phyloP scores from a whole-genome alignment of 2,329 filamentous ascomycete genomes.

The Nothomitra cinnamomea region DNA sequence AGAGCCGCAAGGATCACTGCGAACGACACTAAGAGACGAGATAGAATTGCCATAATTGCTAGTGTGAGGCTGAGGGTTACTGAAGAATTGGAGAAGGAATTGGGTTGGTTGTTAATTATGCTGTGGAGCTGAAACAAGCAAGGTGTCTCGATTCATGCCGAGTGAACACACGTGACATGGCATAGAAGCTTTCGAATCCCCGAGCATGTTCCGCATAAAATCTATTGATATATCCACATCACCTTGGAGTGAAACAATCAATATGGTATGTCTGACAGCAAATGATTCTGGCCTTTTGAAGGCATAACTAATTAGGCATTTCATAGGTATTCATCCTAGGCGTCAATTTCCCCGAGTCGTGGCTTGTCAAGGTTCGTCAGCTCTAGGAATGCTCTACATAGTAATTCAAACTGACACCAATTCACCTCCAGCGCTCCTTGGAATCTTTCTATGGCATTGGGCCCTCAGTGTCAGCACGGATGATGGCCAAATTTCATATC shows the following conservation, averaged over 20 bases:
- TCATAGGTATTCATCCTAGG: slow-evolving; percentile 67
- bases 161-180: background rate
- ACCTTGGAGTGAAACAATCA: slow-evolving; percentile 2
- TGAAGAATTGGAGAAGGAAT: background rate
- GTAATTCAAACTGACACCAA: slow-evolving; percentile 18
- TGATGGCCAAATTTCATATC: slow-evolving; percentile 81
- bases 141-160: background rate
- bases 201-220: background rate
- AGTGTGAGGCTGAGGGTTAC: background rate
- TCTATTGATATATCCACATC: slow-evolving; percentile 7
- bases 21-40: slow-evolving; percentile 52
- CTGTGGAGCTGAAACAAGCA: too few species aligned
- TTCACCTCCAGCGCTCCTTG: slow-evolving; percentile 44
- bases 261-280: background rate
- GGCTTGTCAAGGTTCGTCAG: slow-evolving; percentile 58
- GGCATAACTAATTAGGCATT: background rate
- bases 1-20: slow-evolving; percentile 61
- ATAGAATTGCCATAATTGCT: slow-evolving; percentile 50
- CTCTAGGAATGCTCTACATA: background rate
- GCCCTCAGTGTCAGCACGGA: slow-evolving; percentile 45
- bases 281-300: slow-evolving; percentile 5
- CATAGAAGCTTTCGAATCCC: too few species aligned
- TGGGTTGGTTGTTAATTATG: background rate
- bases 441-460: slow-evolving; percentile 79
- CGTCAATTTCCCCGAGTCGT: slow-evolving; percentile 67